A percentile compares a stretch with the other conserved stretches of the same genome.
Conservation (phyloP, 305 asterid species). For the Euphrasia arctica region DNA sequence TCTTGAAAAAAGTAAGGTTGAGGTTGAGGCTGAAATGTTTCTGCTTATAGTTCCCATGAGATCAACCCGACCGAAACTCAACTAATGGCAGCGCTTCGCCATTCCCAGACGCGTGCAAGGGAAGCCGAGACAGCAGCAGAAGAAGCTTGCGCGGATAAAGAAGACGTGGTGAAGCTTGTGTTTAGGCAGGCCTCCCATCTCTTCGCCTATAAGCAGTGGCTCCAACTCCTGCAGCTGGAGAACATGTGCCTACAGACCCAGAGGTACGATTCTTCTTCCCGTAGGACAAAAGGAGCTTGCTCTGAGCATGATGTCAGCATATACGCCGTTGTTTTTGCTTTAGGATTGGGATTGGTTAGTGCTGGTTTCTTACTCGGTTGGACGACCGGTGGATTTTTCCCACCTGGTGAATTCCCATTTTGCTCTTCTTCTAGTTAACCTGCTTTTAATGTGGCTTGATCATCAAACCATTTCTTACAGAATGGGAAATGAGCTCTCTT, state of each 20-base stretch:
- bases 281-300: conserved; percentile 32
- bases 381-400: conserved; percentile 66
- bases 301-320: conserved; percentile 34
- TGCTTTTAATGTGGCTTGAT: no score
- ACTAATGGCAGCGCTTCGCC: conserved; percentile 72
- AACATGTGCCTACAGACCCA: conserved; percentile 44
- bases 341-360: conserved; percentile 76
- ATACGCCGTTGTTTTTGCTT: conserved; percentile 50
- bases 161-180: conserved; percentile 61
- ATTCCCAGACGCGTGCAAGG: conserved; percentile 96
- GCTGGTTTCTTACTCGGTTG: conserved; percentile 88
- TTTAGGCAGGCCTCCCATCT: conserved; percentile 84
- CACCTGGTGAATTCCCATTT: conserved; percentile 43
- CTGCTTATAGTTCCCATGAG: conserved; percentile 14
- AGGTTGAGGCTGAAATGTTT: no score
- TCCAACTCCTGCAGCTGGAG: conserved; percentile 71
- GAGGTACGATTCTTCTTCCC: no score
- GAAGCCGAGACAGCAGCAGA: conserved; percentile 86
- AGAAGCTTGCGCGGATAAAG: conserved; percentile 68
- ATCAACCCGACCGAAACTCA: conserved; percentile 44
- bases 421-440: conserved; percentile 11
- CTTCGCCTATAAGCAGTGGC: conserved; percentile 88
- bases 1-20: no score
- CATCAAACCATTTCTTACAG: no score
- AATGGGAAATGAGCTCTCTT: no score